Conservation (phyloP, 768 basidiomycete species). For the Dioszegia crocea region DNA sequence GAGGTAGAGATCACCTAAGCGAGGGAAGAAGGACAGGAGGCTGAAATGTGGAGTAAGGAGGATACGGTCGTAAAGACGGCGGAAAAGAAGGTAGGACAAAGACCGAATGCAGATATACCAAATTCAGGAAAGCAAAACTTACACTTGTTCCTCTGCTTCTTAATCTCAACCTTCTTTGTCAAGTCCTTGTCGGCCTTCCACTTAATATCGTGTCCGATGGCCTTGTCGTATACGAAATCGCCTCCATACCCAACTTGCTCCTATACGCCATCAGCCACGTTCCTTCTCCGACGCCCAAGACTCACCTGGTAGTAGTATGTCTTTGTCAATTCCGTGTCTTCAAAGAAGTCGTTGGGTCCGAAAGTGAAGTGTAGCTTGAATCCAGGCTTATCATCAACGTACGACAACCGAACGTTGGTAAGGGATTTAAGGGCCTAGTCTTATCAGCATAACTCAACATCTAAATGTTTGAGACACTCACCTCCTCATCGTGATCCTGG, state of each 20-base stretch:
- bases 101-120: no score
- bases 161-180: conserved; percentile 95
- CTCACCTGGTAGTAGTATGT: conserved; percentile 74
- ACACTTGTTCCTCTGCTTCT: conserved; percentile 99
- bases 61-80: no score
- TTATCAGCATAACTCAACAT: not conserved
- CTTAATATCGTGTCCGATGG: conserved; percentile 83
- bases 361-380: conserved; percentile 88
- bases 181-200: conserved; percentile 99
- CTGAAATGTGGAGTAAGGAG: no score
- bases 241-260: conserved; percentile 91
- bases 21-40: not conserved
- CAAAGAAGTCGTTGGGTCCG: conserved; percentile 77
- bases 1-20: not conserved
- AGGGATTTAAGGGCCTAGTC: conserved; percentile 75
- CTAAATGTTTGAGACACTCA: conserved; percentile 18
- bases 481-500: conserved; percentile 78
- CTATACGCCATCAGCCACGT: conserved; percentile 20
- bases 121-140: no score
- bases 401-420: conserved; percentile 72
- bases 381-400: conserved; percentile 64
- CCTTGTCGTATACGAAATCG: conserved; percentile 93
- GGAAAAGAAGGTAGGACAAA: no score
- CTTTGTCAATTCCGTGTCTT: conserved; percentile 77
- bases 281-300: conserved; percentile 44